Percentiles rank a stretch among this genome's conserved stretches.
Evolutionary conservation across 1,284 basidiomycete species (phyloP).

Genomic region (Mycena sp.): DNA sequence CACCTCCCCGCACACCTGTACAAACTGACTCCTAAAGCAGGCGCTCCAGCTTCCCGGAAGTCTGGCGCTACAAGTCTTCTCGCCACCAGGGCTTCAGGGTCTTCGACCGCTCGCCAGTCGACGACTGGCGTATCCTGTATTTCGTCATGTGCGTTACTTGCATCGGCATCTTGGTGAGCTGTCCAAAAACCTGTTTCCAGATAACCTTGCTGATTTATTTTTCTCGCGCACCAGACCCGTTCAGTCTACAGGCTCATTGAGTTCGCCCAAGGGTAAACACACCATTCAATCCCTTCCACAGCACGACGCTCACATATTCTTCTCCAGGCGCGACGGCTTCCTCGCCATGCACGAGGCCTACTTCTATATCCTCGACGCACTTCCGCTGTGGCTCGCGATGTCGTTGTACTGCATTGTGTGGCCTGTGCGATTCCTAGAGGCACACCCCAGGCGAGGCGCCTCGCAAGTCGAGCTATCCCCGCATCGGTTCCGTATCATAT

Average conservation of each 20-base stretch:
- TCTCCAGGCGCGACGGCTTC: not conserved
- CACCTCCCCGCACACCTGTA: not conserved
- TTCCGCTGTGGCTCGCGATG: constrained; percentile 18
- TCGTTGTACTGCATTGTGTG: constrained; percentile 8
- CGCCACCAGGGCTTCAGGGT: not conserved
- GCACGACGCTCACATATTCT: too few species aligned
- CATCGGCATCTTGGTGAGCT: constrained; percentile 13
- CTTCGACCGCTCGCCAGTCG: not conserved
- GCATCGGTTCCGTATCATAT: too few species aligned
- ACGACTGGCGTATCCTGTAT: constrained; percentile 23
- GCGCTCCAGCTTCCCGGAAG: not conserved
- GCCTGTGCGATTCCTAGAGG: not conserved
- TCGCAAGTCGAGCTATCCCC: too few species aligned
- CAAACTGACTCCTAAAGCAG: not conserved
- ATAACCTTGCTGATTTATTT: too few species aligned
- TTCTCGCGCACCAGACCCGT: not conserved
- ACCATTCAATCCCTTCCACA: too few species aligned
- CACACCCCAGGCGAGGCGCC: too few species aligned
- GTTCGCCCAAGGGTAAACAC: constrained; percentile 18
- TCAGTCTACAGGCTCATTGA: constrained; percentile 22
- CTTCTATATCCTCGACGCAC: constrained; percentile 6
- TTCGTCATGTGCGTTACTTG: constrained; percentile 12
- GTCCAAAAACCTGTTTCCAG: too few species aligned
- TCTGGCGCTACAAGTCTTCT: not conserved
- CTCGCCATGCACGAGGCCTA: constrained; percentile 8